A percentile compares a stretch with the other conserved stretches of the same genome.
Evolutionary conservation across 208 protist genomes (phyloP).

Genomic region (Trypanosoma congolense): DNA sequence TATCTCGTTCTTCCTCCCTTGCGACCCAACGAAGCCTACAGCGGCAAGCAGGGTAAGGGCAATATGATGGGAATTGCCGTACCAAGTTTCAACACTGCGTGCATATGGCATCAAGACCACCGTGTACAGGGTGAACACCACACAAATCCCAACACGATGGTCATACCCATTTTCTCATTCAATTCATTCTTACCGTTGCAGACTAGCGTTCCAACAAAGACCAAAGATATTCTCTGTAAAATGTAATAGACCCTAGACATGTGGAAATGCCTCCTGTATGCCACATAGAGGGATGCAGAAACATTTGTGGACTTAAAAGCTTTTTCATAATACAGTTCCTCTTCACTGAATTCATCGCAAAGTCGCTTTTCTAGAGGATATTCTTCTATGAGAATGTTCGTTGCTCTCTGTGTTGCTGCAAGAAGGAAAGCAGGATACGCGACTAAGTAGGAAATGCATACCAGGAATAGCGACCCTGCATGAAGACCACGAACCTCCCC

Average conservation of each 20-base stretch:
- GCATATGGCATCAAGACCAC: slow-evolving; percentile 39
- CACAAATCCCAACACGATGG: slow-evolving; percentile 40
- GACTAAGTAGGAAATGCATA: slow-evolving; percentile 41
- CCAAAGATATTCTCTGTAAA: slow-evolving; percentile 56
- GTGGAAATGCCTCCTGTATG: slow-evolving; percentile 49
- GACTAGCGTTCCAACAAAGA: slow-evolving; percentile 36
- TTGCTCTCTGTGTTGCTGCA: slow-evolving; percentile 36
- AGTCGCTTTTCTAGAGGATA: slow-evolving; percentile 64
- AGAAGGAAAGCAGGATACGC: slow-evolving; percentile 53
- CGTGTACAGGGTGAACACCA: slow-evolving; percentile 31
- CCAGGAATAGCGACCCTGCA: slow-evolving; percentile 23
- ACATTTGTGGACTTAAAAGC: slow-evolving; percentile 49
- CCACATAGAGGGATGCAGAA: slow-evolving; percentile 48
- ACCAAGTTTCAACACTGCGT: slow-evolving; percentile 44
- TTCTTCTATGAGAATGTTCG: slow-evolving; percentile 41
- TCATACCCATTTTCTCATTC: slow-evolving; percentile 35
- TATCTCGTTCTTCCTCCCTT: slow-evolving; percentile 13
- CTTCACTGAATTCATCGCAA: slow-evolving; percentile 42
- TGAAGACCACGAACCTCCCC: slow-evolving; percentile 36
- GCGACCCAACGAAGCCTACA: slow-evolving; percentile 26
- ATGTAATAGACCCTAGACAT: slow-evolving; percentile 60
- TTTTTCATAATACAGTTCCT: slow-evolving; percentile 67
- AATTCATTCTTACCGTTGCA: slow-evolving; percentile 11
- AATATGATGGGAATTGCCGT: slow-evolving; percentile 37
- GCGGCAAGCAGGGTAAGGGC: slow-evolving; percentile 36